Evolutionary conservation across 495 filamentous ascomycete genomes (phyloP).

Genomic region (Penicillium turbatum): DNA sequence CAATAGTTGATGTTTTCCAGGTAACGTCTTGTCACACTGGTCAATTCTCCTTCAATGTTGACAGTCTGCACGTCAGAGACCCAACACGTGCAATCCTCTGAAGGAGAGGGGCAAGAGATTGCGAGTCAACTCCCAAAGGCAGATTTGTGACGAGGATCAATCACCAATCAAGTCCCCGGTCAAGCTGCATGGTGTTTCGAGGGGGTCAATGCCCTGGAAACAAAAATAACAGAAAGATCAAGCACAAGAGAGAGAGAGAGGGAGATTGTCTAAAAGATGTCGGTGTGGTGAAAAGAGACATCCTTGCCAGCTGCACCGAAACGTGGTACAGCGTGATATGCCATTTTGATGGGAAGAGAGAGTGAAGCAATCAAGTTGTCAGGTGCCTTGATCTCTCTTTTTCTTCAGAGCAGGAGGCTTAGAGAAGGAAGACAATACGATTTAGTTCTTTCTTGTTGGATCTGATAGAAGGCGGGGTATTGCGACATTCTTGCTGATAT

Average conservation of each 20-base stretch:
- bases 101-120: not conserved
- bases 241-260: not conserved
- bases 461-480: slow-evolving; percentile 3
- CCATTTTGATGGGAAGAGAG: not conserved
- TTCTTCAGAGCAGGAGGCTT: not conserved
- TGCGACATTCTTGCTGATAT: not conserved
- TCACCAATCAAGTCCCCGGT: slow-evolving; percentile 6
- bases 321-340: slow-evolving; percentile 32
- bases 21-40: slow-evolving; percentile 20
- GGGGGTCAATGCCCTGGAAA: not conserved
- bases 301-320: slow-evolving; percentile 27
- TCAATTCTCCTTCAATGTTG: not conserved
- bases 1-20: not conserved
- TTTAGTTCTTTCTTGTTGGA: not conserved
- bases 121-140: not conserved
- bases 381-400: not conserved
- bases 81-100: slow-evolving; percentile 18
- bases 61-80: slow-evolving; percentile 4
- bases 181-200: slow-evolving; percentile 2
- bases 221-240: not conserved
- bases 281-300: slow-evolving; percentile 2
- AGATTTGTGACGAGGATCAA: not conserved
- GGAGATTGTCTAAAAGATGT: not conserved
- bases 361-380: not conserved
- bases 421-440: not conserved